Base-by-base conservation (phyloP, 75 land plant genomes). In the Cryptomeria japonica region DNA sequence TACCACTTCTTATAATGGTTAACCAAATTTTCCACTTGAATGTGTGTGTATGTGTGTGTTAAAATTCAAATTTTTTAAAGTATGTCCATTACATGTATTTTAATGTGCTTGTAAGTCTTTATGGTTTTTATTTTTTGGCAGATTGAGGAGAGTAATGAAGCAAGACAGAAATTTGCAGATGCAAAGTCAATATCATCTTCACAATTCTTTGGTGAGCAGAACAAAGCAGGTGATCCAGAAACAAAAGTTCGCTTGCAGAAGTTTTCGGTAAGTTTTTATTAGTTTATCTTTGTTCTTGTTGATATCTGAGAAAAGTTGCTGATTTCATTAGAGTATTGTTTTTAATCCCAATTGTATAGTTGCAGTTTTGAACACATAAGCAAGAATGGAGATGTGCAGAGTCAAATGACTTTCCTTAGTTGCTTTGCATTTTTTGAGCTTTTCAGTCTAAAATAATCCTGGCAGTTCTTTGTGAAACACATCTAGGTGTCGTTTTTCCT, bases 121-220 rank as follows among this genome's bases (percentile, higher is more conserved):
- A 44, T 46, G 51, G 16, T 84, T 11, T 49, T 49, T 49, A 16
- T 84, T 11, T 49, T 49, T 49, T 49, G 51, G 73, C 93, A 98
- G 99, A 89, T 95, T 84, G 92, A 96, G 91, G 99, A 98, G 89
- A 94, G 90, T 78, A 93, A 92, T 89, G 99, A 97, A 89, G 99
- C 99, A 51, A 93, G 96, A 88, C 90, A 91, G 93, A 98, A 98
- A 88, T 98, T 98, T 90, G 95, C 99, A 25, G 97, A 97, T 93
- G 99, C 99, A 32, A 98, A 98, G 80, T 91, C 99, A 12, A 98
- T 98, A 51, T 98, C 99, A 87, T 98, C 99, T 39, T 94, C 97
- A 18, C 99, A 98, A 87, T 98, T 88, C 86, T 98, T 94, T 91
- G 97, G 97, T n/a, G 96, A 96, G 88, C 92, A 94, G 83, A 93